These are phyloP conservation scores for Chimonanthus praecox DNA, from an alignment of 164 flowering plant genomes.

Conservation along the genomic window DNA sequence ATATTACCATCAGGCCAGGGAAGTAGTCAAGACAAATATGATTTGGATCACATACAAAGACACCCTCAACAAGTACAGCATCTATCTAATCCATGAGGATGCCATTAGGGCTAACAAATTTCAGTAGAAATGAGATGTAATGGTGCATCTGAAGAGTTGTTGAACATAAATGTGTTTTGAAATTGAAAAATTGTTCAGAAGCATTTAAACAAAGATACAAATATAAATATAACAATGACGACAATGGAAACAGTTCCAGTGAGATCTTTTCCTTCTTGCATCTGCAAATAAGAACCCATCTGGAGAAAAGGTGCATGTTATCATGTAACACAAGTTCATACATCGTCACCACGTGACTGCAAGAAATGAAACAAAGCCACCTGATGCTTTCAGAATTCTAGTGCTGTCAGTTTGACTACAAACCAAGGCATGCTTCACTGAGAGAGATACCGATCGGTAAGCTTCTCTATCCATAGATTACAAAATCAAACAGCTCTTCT, in stretches of 20 bases:
- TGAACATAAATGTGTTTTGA: neutral
- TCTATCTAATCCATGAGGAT: neutral
- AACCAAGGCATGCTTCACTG: neutral
- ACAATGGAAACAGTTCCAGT: neutral
- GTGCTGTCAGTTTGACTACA: constrained; percentile 5
- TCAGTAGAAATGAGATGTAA: neutral
- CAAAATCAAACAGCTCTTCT: constrained; percentile 53
- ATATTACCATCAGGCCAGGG: too few species aligned
- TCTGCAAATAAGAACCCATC: neutral
- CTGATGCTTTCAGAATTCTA: constrained; percentile 1
- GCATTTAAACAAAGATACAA: neutral
- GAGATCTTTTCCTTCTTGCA: neutral
- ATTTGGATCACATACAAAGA: neutral
- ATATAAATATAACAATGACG: constrained; percentile 2
- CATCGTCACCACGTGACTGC: neutral
- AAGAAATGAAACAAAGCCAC: neutral
- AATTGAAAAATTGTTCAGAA: too few species aligned
- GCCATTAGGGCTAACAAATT: neutral
- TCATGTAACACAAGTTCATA: constrained; percentile 1
- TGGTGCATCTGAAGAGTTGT: neutral
- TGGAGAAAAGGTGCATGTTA: neutral
- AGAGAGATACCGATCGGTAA: neutral
- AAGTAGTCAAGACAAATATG: too few species aligned
- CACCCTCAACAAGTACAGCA: neutral
- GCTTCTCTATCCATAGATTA: neutral